These are phyloP conservation scores for Chlorella sp. DNA, from an alignment of 139 green algal species.

Conservation along the genomic window DNA sequence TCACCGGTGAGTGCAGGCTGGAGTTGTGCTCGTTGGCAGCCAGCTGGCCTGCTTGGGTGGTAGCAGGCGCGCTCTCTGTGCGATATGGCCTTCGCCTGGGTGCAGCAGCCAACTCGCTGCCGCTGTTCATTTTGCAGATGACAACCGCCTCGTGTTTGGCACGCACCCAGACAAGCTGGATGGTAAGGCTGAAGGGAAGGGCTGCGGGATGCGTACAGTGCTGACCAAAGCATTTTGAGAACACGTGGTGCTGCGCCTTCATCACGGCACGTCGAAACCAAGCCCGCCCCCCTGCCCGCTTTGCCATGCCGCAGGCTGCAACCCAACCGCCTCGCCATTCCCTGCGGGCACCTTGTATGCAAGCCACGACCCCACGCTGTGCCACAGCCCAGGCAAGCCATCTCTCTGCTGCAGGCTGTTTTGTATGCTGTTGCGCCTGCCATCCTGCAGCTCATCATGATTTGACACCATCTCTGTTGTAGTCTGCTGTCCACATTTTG, in stretches of 20 bases:
- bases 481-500: too few relatives aligned
- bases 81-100: too few relatives aligned
- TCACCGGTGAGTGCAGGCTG: constrained; percentile 38
- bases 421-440: too few relatives aligned
- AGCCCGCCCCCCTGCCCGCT: too few relatives aligned
- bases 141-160: constrained; percentile 74
- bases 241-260: too few relatives aligned
- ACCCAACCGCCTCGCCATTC: constrained; percentile 74
- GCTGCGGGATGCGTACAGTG: too few relatives aligned
- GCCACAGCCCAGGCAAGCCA: constrained; percentile 49
- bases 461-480: too few relatives aligned
- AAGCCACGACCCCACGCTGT: constrained; percentile 56
- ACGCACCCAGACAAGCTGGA: constrained; percentile 59
- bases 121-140: background rate
- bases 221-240: too few relatives aligned
- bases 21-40: background rate
- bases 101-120: background rate
- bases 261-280: too few relatives aligned
- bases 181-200: background rate
- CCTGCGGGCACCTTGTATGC: constrained; percentile 54
- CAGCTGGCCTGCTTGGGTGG: background rate
- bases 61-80: too few relatives aligned
- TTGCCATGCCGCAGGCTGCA: constrained; percentile 36
- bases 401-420: too few relatives aligned
- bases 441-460: too few relatives aligned